Evolutionary conservation across 2,329 filamentous ascomycete species (phyloP), one percentile per base, ranked within the genome.

Genomic region (Phoma sp.): DNA sequence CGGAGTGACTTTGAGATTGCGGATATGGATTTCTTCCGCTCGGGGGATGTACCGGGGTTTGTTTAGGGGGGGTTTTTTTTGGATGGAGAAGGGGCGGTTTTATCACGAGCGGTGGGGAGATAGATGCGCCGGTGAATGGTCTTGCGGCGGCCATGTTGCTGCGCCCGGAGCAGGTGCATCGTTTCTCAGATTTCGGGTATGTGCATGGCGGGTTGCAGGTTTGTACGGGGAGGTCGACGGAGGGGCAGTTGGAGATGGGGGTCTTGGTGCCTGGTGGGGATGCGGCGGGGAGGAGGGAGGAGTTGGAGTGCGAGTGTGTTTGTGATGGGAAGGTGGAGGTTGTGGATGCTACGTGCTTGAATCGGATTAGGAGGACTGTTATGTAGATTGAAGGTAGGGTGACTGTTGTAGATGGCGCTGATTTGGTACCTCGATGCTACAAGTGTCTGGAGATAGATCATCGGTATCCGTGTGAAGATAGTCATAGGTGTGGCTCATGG

Each of bases 1-100:
- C 98, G 93, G 93, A 93, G 87, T 67, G 98, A 98, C 75, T 98
- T 98, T 66, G 93, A 98, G 77, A 93, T 98, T 67, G 93, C 84
- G 38, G 90, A 96, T 74, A 86, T 98, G 84, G 85, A 85, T 58
- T 96, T 97, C 75, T 98, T 91, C 88, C 82, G 93, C 44, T 89
- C 90, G 66, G 91, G 71, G 83, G 27, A 29, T 85, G 30, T 97
- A 98, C 72, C 89, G 96, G 9, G 10, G 30, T 4, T 9, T 96
- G 74, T 98, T 98, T 72, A 87, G 93, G 18, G 18, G n/a, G n/a
- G n/a, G n/a, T n/a, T n/a, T 70, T 91, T 96, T 73, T 82, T 98
- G 24, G 61, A 64, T 30, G 32, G 47, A 2, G 56, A 58, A 18
- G 6, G 58, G 58, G 0, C 58, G 60, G 3, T 61, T 61, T 18